Conservation (phyloP, 2,329 filamentous ascomycete species). For the Paracamarosporium sp. region DNA sequence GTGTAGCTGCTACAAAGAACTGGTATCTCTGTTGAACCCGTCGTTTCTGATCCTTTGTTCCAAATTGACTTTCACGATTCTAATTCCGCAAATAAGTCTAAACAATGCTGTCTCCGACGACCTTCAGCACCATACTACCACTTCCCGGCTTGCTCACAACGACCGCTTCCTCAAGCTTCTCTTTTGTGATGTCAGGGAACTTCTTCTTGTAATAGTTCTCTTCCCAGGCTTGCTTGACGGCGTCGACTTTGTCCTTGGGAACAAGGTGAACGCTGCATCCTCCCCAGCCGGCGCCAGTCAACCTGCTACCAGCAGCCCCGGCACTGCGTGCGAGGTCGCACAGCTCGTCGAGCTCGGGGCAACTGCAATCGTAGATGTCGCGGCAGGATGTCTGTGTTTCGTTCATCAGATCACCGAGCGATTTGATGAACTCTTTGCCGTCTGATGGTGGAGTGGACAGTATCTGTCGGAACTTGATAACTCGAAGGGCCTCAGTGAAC, state of each 20-base stretch:
- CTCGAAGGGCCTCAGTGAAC: conserved; percentile 85
- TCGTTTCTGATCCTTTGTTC: not conserved
- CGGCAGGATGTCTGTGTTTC: conserved; percentile 87
- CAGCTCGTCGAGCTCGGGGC: conserved; percentile 87
- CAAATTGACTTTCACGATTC: too few relatives aligned
- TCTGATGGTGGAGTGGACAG: conserved; percentile 59
- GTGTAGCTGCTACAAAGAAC: not conserved
- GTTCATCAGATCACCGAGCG: conserved; percentile 85
- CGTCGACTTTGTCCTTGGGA: conserved; percentile 79
- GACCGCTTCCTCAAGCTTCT: conserved; percentile 79
- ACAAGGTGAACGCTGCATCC: conserved; percentile 95
- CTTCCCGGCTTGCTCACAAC: conserved; percentile 88
- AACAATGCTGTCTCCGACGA: conserved; percentile 37
- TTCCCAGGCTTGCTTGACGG: conserved; percentile 78
- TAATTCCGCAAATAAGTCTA: too few relatives aligned
- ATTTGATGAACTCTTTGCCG: conserved; percentile 70
- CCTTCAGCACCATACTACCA: conserved; percentile 58
- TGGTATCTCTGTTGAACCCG: not conserved
- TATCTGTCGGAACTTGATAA: conserved; percentile 80
- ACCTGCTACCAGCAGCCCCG: conserved; percentile 81
- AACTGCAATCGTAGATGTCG: conserved; percentile 89
- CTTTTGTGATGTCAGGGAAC: conserved; percentile 70
- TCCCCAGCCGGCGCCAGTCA: conserved; percentile 96
- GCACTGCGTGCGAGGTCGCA: conserved; percentile 79
- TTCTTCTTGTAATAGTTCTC: conserved; percentile 81